phyloP scores from a whole-genome alignment of 1,284 basidiomycete species.

The Stygiomarasmius scandens region DNA sequence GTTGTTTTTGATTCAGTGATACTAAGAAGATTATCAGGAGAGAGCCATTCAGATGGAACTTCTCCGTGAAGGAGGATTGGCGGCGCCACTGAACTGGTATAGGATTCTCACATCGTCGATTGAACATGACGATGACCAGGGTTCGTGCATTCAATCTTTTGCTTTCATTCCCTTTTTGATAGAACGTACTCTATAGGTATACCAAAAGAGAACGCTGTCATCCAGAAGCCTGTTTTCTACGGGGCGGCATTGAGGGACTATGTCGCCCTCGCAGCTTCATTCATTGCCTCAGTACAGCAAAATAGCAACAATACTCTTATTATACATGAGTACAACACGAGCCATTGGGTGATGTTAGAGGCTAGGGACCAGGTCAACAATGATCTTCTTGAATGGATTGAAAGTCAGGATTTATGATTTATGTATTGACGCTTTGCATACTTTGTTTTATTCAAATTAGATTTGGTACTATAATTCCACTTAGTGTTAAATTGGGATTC shows the following conservation, averaged over 20 bases:
- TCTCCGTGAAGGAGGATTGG: slow-evolving; percentile 22
- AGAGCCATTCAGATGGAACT: slow-evolving; percentile 23
- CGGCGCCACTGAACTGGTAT: slow-evolving; percentile 13
- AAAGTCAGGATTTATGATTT: slow-evolving; percentile 4
- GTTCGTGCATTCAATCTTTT: slow-evolving; percentile 12
- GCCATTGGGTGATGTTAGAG: slow-evolving; percentile 35
- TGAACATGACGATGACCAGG: slow-evolving; percentile 14
- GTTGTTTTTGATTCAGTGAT: slow-evolving; percentile 8
- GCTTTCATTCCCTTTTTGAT: slow-evolving; percentile 16
- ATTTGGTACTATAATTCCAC: too few relatives aligned
- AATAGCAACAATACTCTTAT: slow-evolving; percentile 26
- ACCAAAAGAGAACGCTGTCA: slow-evolving; percentile 22
- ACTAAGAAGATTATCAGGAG: slow-evolving; percentile 26
- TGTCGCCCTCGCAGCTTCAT: slow-evolving; percentile 25
- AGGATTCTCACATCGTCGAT: slow-evolving; percentile 1
- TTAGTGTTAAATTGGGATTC: too few relatives aligned
- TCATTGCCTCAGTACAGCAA: slow-evolving; percentile 16
- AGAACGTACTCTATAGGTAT: slow-evolving; percentile 21
- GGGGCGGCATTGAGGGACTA: slow-evolving; percentile 32
- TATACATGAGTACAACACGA: slow-evolving; percentile 33
- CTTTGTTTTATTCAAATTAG: too few relatives aligned
- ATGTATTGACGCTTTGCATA: too few relatives aligned
- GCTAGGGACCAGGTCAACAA: slow-evolving; percentile 30
- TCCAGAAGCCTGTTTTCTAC: slow-evolving; percentile 36
- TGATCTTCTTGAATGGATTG: slow-evolving; percentile 33